Conservation (phyloP, 2,329 filamentous ascomycete species). For the Cladophialophora psammophila region DNA sequence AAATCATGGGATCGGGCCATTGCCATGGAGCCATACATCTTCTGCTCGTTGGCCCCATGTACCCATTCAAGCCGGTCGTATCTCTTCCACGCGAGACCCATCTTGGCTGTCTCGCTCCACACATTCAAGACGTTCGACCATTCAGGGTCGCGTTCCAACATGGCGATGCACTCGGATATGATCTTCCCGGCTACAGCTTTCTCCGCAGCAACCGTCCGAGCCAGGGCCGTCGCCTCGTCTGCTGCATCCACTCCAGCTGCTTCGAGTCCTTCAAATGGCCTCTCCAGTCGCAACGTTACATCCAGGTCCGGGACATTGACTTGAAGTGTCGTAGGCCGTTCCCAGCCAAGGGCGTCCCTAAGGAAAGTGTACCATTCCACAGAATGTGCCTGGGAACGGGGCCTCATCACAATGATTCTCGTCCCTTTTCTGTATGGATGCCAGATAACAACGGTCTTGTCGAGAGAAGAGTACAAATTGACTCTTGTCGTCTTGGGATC, state of each 20-base stretch:
- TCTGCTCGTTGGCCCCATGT: slow-evolving; percentile 69
- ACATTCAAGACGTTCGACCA: slow-evolving; percentile 65
- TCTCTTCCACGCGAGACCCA: slow-evolving; percentile 72
- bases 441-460: slow-evolving; percentile 72
- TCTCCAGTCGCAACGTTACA: slow-evolving; percentile 64
- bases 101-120: slow-evolving; percentile 66
- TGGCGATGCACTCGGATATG: slow-evolving; percentile 64
- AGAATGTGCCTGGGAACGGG: slow-evolving; percentile 66
- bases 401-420: slow-evolving; percentile 68
- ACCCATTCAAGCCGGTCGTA: slow-evolving; percentile 75
- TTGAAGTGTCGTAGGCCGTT: slow-evolving; percentile 62
- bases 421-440: slow-evolving; percentile 61
- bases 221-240: slow-evolving; percentile 52
- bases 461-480: slow-evolving; percentile 70
- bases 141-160: slow-evolving; percentile 63
- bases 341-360: slow-evolving; percentile 65
- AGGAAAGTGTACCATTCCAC: slow-evolving; percentile 75
- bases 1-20: slow-evolving; percentile 72
- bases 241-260: slow-evolving; percentile 44
- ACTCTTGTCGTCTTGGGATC: slow-evolving; percentile 62
- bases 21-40: slow-evolving; percentile 73
- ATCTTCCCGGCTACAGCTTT: slow-evolving; percentile 64
- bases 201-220: slow-evolving; percentile 54
- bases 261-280: slow-evolving; percentile 65
- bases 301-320: slow-evolving; percentile 70